Base-by-base conservation (phyloP, 805 yeast genomes). In the Starmera quercuum region DNA sequence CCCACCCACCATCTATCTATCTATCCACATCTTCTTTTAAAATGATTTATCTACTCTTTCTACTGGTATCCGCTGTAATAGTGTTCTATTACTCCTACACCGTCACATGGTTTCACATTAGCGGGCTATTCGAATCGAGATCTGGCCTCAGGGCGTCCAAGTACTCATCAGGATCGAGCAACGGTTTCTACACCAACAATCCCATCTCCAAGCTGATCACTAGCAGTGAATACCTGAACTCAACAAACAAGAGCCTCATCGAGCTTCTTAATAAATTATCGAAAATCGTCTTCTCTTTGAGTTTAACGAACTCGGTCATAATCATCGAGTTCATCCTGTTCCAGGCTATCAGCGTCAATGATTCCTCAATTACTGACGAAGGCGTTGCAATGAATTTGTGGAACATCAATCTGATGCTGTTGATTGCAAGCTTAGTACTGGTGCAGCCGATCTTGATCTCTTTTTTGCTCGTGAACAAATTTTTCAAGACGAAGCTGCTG, bases 281-380 rank as follows among this genome's bases (percentile, higher is more conserved):
- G 1, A 39, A 51, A 13, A 20, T 45, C 7, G 33, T 37, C 3
- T 50, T 50, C 31, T 34, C 53, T 6, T 17, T 37, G n/a, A 50
- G 44, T 1, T 31, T 44, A 8, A 36, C 48, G 2, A 26, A 38
- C 2, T 42, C 45, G 6, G 33, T 49, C 8, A 20, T 45, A 4
- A 40, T 46, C 20, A 43, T 47, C 22, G 51, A 49, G 21, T 45
- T 49, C 26, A 42, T 49, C 7, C 39, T 49, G 11, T 36, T 43
- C n/a, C 49, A 44, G 30, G 33, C 47, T n/a, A 32, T 40, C 16
- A 25, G 31, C 4, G 28, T 35, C 8, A 29, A 39, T 11, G 41
- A 32, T 11, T 32, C 23, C 7, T 24, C 25, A 12, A 36, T 38
- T 5, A 22, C 30, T 6, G 40, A 8, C 25, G 32, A 13, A 34